Conservation (phyloP, 768 basidiomycete genomes). For the Collybia mongolica region DNA sequence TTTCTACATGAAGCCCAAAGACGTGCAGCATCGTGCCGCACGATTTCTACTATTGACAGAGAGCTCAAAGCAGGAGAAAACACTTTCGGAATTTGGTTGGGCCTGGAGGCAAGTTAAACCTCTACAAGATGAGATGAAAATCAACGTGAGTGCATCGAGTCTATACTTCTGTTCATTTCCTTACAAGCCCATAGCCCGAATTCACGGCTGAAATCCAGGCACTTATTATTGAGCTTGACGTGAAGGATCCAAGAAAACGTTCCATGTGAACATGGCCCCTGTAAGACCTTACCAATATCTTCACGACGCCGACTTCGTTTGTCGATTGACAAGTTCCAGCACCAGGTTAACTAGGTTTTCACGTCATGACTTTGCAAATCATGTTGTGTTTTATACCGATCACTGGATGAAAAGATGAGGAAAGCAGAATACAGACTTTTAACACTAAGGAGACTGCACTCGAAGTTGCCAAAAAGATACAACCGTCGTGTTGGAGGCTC, state of each 20-base stretch:
- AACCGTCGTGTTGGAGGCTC: no score
- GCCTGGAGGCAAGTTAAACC: conserved; percentile 46
- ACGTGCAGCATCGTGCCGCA: conserved; percentile 49
- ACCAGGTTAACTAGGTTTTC: no score
- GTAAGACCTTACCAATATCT: no score
- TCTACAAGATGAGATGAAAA: conserved; percentile 36
- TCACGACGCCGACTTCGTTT: no score
- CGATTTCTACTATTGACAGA: conserved; percentile 37
- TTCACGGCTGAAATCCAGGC: conserved; percentile 22
- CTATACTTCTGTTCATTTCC: no score
- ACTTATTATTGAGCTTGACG: conserved; percentile 20
- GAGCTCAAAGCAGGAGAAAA: conserved; percentile 37
- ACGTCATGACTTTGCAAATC: no score
- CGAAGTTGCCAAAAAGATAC: no score
- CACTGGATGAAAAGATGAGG: no score
- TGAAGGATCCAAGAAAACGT: conserved; percentile 23
- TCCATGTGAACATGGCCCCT: not conserved
- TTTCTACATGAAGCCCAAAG: conserved; percentile 32
- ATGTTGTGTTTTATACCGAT: no score
- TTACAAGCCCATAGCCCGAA: conserved; percentile 4
- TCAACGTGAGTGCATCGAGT: conserved; percentile 33
- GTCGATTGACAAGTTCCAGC: no score
- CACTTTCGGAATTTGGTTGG: conserved; percentile 52
- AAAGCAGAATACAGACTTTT: no score
- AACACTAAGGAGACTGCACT: no score